phyloP scores from a whole-genome alignment of 441 rosid genomes.

The Euphorbia schlechtendalii region DNA sequence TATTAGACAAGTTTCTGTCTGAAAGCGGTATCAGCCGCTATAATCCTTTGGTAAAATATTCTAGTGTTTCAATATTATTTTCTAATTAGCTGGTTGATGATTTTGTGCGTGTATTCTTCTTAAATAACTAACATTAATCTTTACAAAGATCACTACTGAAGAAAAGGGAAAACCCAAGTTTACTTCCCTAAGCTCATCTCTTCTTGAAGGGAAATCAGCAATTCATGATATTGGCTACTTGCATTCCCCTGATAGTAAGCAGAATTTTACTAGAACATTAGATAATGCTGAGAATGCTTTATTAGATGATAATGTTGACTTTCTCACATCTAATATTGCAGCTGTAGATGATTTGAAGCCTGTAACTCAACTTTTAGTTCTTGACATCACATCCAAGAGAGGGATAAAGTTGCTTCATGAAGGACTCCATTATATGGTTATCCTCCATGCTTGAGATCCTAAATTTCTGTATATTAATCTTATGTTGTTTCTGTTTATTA shows the following conservation, averaged over 20 bases:
- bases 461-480: constrained; percentile 6
- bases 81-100: not conserved
- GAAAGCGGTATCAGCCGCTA: constrained; percentile 90
- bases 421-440: constrained; percentile 88
- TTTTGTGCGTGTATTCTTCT: not conserved
- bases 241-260: constrained; percentile 90
- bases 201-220: constrained; percentile 55
- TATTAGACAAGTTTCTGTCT: constrained; percentile 79
- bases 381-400: constrained; percentile 63
- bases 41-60: constrained; percentile 68
- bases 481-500: constrained; percentile 11
- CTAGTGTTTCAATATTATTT: not conserved
- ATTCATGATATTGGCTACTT: constrained; percentile 66
- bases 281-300: constrained; percentile 15
- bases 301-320: constrained; percentile 12
- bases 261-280: constrained; percentile 12
- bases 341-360: constrained; percentile 83
- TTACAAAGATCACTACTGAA: constrained; percentile 51
- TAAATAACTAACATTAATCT: constrained; percentile 19
- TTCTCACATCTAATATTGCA: constrained; percentile 32
- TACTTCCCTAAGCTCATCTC: constrained; percentile 56
- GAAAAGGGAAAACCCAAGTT: constrained; percentile 67
- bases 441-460: constrained; percentile 19
- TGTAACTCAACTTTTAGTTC: constrained; percentile 89
- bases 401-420: constrained; percentile 82